A percentile compares a stretch with the other conserved stretches of the same genome.
Evolutionary conservation across 768 basidiomycete genomes (phyloP).

Genomic region (Trametes elegans): DNA sequence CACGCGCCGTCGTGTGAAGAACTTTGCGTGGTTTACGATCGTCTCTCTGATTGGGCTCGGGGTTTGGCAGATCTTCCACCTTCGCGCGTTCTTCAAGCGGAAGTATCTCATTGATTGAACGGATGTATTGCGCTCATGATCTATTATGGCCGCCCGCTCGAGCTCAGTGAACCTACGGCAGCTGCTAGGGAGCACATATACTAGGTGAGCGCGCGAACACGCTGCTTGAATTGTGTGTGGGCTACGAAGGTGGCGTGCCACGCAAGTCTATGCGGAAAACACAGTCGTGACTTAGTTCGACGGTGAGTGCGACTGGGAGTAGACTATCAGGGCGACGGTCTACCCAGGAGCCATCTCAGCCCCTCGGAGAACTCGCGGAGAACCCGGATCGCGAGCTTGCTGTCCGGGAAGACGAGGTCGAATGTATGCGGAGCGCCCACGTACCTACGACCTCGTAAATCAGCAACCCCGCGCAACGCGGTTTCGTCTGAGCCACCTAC

Average conservation of each 20-base stretch:
- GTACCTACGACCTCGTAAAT: neutral
- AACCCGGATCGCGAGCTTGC: neutral
- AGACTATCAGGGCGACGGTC: too few species aligned
- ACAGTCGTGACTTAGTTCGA: too few species aligned
- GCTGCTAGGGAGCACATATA: too few species aligned
- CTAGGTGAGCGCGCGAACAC: too few species aligned
- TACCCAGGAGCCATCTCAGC: neutral
- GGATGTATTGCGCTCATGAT: neutral
- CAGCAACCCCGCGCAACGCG: too few species aligned
- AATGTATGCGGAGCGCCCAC: neutral
- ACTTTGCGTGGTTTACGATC: conserved; percentile 89
- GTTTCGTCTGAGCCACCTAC: conserved; percentile 14
- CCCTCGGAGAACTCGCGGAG: neutral
- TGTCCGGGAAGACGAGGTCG: neutral
- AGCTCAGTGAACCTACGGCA: too few species aligned
- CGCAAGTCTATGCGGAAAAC: too few species aligned
- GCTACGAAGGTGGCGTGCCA: too few species aligned
- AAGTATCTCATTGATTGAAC: conserved; percentile 82
- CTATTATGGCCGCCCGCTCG: too few species aligned
- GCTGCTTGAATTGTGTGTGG: too few species aligned
- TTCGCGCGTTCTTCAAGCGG: conserved; percentile 93
- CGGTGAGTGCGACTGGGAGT: too few species aligned
- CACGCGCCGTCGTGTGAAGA: conserved; percentile 88
- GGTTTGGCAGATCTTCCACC: conserved; percentile 92
- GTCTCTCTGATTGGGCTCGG: conserved; percentile 76